phyloP scores from a whole-genome alignment of 176 grass and related monocot genomes.

The Cymbopogon citratus region DNA sequence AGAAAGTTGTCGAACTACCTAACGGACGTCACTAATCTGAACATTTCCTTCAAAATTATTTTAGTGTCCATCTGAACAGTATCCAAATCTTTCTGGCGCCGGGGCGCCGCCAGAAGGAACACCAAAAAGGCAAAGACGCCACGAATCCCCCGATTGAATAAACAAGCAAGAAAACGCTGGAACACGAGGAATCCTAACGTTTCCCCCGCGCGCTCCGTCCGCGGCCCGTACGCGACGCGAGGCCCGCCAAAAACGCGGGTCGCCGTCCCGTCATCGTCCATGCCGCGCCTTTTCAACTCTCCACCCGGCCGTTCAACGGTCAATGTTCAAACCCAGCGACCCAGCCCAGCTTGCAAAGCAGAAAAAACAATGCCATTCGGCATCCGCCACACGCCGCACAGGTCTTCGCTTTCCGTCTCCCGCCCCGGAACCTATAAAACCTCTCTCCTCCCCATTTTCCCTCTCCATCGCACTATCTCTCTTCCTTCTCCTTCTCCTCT shows the following conservation, averaged over 20 bases:
- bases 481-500: background rate
- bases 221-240: background rate
- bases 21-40: background rate
- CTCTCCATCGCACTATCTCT: background rate
- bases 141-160: background rate
- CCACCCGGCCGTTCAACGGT: slow-evolving; percentile 43
- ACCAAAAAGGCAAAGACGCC: background rate
- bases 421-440: slow-evolving; percentile 41
- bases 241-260: background rate
- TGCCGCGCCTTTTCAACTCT: slow-evolving; percentile 24
- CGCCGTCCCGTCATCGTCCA: background rate
- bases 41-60: too few species aligned
- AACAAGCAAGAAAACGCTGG: background rate
- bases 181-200: background rate
- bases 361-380: background rate
- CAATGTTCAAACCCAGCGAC: slow-evolving; percentile 53
- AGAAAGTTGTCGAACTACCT: background rate
- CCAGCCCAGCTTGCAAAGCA: background rate
- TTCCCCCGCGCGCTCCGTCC: background rate
- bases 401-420: background rate
- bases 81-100: background rate
- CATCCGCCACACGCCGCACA: background rate
- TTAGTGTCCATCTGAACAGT: too few species aligned
- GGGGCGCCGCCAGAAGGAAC: background rate
- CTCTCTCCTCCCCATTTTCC: background rate